These are phyloP conservation scores for Wickerhamomyces strasburgensis DNA, from an alignment of 805 yeast genomes.

Conservation along the genomic window DNA sequence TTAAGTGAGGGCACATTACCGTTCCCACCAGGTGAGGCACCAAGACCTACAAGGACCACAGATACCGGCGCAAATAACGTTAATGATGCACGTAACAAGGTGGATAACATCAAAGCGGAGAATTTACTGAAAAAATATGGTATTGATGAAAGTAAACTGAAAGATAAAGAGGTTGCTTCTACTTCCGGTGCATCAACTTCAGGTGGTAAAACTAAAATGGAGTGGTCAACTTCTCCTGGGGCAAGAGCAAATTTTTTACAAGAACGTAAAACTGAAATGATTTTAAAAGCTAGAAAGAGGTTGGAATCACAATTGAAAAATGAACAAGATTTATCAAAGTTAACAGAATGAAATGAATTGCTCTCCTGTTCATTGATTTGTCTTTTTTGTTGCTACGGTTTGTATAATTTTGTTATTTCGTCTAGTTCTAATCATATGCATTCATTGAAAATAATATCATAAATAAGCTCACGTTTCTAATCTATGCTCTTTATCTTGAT, in stretches of 20 bases:
- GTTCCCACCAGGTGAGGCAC: constrained; percentile 39
- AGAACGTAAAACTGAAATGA: constrained; percentile 51
- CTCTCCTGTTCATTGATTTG: background rate
- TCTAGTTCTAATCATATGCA: background rate
- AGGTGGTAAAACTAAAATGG: constrained; percentile 15
- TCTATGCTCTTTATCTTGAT: background rate
- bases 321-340: constrained; percentile 19
- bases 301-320: constrained; percentile 35
- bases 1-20: constrained; percentile 60
- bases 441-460: too few species aligned
- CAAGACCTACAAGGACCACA: constrained; percentile 11
- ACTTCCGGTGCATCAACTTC: constrained; percentile 1
- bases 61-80: constrained; percentile 10
- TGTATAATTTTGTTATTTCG: background rate
- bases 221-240: constrained; percentile 40
- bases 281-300: constrained; percentile 56
- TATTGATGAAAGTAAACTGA: constrained; percentile 26
- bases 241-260: constrained; percentile 40
- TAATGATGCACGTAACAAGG: constrained; percentile 17
- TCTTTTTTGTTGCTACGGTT: background rate
- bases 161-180: background rate
- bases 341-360: constrained; percentile 7
- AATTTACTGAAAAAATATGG: constrained; percentile 40
- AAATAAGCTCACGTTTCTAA: too few species aligned
- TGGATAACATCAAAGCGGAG: constrained; percentile 22